Base-by-base conservation (phyloP, 176 grass and related monocot species). In the Oryza glaberrima region DNA sequence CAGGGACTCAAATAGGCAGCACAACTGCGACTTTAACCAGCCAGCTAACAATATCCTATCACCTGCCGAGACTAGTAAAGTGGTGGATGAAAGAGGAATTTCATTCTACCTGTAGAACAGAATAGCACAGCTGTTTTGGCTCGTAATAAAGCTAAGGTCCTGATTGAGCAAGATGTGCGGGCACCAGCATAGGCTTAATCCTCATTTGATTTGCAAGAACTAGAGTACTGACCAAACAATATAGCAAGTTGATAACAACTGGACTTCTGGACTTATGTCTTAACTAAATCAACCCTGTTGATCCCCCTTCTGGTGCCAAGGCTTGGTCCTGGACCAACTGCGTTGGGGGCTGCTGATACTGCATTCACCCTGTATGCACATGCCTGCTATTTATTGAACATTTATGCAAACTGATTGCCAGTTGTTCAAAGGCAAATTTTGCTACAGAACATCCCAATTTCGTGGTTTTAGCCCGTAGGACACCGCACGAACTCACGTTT, bases 331-430 rank as follows among this genome's bases (percentile, higher is more conserved):
- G 54, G 54, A 58, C 54, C 54, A 9, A 58, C 7, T 58, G 19
- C 19, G 20, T 58, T 58, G 19, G 6, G 54, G 54, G 54, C 6
- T 0, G 54, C 19, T 58, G 7, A 58, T 58, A 58, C 54, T 58
- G 54, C 8, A 58, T 58, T 20, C 54, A 2, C 54, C 54, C 54
- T n/a, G 19, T n/a, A 58, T 58, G 54, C 54, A 58, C 54, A n/a
- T 58, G 54, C 54, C 14, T 58, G 48, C 10, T 78, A 45, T 86
- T 48, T 26, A 79, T 73, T 25, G 14, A 86, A 79, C 16, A 49
- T 20, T 51, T 12, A 35, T 79, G 19, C 19, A 35, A 45, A 13
- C 22, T 67, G 28, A 72, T 80, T 66, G 71, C 14, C 32, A 66
- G 20, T 86, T 49, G 44, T 66, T 25, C 20, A 19, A 86, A 56